phyloP scores from a whole-genome alignment of 169 alveolate genomes.

The Plasmodium billcollinsi region DNA sequence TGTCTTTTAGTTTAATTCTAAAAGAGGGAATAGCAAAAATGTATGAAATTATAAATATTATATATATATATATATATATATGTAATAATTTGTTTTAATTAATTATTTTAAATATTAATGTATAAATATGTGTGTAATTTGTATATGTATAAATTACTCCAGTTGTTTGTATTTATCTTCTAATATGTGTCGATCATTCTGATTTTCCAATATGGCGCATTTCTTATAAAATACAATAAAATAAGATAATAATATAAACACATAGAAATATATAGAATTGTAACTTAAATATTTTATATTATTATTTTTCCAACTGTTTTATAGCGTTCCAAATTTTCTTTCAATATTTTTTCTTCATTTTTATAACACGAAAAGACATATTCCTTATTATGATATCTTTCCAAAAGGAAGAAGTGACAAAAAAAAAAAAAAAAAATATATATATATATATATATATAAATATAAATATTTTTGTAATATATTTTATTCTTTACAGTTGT shows the following conservation, averaged over 20 bases:
- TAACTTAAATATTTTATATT: too few species aligned
- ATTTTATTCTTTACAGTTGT: conserved; percentile 11
- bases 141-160: conserved; percentile 14
- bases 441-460: too few species aligned
- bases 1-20: conserved; percentile 44
- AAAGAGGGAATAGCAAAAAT: background rate
- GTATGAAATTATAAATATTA: background rate
- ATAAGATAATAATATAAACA: conserved; percentile 23
- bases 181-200: conserved; percentile 9
- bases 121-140: conserved; percentile 5
- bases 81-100: background rate
- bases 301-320: conserved; percentile 17
- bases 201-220: conserved; percentile 58
- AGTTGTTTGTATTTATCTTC: conserved; percentile 51
- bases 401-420: background rate
- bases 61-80: background rate
- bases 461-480: too few species aligned
- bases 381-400: conserved; percentile 21
- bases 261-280: conserved; percentile 7
- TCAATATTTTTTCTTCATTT: conserved; percentile 43
- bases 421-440: background rate
- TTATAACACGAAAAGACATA: conserved; percentile 36
- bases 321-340: conserved; percentile 44
- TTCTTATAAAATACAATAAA: conserved; percentile 28
- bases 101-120: too few species aligned